Evolutionary conservation across 2,329 filamentous ascomycete species (phyloP).

Genomic region (Westerdykella aurantiaca): DNA sequence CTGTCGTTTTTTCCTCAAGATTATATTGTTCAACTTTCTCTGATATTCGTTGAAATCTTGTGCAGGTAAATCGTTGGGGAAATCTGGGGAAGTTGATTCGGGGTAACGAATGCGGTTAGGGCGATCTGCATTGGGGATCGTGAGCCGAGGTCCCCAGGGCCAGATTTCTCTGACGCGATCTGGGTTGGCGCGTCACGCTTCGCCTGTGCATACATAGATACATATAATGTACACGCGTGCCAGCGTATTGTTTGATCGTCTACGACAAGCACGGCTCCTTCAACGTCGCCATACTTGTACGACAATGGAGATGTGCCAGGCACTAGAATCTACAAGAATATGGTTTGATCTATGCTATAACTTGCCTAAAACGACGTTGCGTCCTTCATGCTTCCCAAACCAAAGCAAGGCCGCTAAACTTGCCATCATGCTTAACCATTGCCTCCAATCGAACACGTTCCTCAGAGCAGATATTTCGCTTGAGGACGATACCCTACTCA

Average conservation of each 20-base stretch:
- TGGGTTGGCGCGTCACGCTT: background rate
- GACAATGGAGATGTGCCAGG: too few relatives aligned
- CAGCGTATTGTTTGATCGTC: background rate
- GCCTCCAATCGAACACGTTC: background rate
- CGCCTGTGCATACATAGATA: background rate
- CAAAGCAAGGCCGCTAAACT: too few relatives aligned
- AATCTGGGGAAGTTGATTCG: slow-evolving; percentile 5
- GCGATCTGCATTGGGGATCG: background rate
- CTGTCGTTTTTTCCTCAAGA: background rate
- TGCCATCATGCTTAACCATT: too few relatives aligned
- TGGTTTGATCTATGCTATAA: background rate
- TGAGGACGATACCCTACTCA: slow-evolving; percentile 23
- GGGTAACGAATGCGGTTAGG: background rate
- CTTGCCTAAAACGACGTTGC: background rate
- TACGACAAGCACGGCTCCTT: too few relatives aligned
- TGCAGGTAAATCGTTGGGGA: slow-evolving; percentile 8
- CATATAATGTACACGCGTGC: background rate
- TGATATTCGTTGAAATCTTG: too few relatives aligned
- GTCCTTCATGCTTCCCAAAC: too few relatives aligned
- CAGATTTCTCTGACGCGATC: background rate
- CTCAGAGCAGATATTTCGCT: background rate
- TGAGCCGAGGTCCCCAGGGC: background rate
- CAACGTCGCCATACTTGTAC: too few relatives aligned
- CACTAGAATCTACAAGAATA: background rate
- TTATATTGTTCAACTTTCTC: too few relatives aligned